Evolutionary conservation across 2,329 filamentous ascomycete species (phyloP).

Genomic region (Sporothrix pseudoabietina): DNA sequence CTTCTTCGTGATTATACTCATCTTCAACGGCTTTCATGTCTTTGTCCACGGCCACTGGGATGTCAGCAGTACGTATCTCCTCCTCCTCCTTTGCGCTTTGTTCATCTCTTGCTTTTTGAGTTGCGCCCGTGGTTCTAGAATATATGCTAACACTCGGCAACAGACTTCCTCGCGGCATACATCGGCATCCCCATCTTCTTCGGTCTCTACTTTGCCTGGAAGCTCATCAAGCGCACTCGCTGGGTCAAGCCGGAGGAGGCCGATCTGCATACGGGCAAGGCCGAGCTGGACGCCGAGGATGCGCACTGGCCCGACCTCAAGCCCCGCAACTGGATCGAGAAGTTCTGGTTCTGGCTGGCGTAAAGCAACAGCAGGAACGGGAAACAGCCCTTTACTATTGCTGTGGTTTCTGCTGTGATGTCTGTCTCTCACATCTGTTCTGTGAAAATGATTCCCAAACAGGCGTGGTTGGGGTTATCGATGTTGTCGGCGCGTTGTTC

Average conservation of each 20-base stretch:
- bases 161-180: slow-evolving; percentile 68
- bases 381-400: too few species aligned
- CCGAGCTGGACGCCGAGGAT: slow-evolving; percentile 56
- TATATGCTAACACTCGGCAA: slow-evolving; percentile 63
- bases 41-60: slow-evolving; percentile 60
- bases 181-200: slow-evolving; percentile 65
- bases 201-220: slow-evolving; percentile 63
- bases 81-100: too few species aligned
- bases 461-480: not conserved
- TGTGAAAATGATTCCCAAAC: not conserved
- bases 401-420: not conserved
- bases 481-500: not conserved
- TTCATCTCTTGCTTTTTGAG: not conserved
- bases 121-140: slow-evolving; percentile 46
- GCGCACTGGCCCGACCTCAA: slow-evolving; percentile 44
- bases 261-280: slow-evolving; percentile 62
- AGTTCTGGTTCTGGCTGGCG: slow-evolving; percentile 54
- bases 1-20: slow-evolving; percentile 68
- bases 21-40: slow-evolving; percentile 73
- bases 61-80: slow-evolving; percentile 24
- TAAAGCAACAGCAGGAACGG: not conserved
- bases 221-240: slow-evolving; percentile 51
- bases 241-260: slow-evolving; percentile 49
- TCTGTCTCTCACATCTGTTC: not conserved
- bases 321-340: slow-evolving; percentile 55